Evolutionary conservation across 1,139 yeast species (phyloP), one percentile per base, ranked within the genome.

Genomic region (Yarrowia galli): DNA sequence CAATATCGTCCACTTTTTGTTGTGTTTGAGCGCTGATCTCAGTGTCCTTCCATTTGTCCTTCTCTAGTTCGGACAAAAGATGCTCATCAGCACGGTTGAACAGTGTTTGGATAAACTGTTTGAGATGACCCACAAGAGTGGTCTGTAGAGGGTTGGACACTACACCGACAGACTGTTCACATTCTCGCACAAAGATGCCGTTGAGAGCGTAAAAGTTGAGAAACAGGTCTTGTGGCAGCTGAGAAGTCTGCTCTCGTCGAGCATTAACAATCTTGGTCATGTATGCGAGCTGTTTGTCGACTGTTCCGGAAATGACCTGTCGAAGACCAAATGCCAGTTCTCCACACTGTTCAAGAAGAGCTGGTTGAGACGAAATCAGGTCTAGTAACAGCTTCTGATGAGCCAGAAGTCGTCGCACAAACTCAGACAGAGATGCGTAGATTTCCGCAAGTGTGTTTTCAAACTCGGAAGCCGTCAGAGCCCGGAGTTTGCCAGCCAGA

Each of bases 381-480:
- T 91, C 97, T 23, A 95, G 81, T 42, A 95, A 77, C 6, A 91
- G 74, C 75, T 92, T 92, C 75, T 93, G 97, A 70, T 93, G 98
- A 2, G 85, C 81, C 0, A 91, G 85, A 32, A 93, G 80, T 67
- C 97, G 82, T 69, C 95, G 82, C 54, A 93, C 81, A 36, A 93
- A 87, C 72, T 89, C 93, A 0, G 92, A 85, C 8, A 91, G 81
- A 46, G 86, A 83, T 0, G 89, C 78, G 73, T 86, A 92, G 2
- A 89, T 88, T 49, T 80, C 81, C 2, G 83, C 78, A 61, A 92
- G 77, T 92, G 92, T 89, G 2, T 77, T 79, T 73, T 89, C 92
- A 73, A 92, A 92, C 70, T 91, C 97, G 22, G 79, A 78, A 0
- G 93, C 88, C 0, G 92, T 82, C 82, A 92, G 83, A 6, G 85